Conservation (phyloP, 2,329 filamentous ascomycete species). For the Ceratocystis albifundus region DNA sequence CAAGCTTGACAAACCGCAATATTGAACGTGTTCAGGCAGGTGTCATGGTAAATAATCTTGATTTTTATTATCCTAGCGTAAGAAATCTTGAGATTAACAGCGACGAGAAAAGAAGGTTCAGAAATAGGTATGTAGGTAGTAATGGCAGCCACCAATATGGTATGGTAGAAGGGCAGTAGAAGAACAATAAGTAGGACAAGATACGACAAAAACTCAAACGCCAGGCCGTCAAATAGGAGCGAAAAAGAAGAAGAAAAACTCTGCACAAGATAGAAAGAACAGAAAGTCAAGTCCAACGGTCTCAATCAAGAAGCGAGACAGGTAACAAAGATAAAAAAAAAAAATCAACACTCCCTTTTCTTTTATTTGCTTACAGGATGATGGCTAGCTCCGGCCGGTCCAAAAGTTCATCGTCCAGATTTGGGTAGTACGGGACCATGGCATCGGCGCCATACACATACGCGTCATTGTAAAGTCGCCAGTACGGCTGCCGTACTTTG, state of each 20-base stretch:
- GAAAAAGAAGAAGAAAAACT: background rate
- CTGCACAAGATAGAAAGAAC: background rate
- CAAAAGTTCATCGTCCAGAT: slow-evolving; percentile 67
- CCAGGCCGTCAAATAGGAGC: slow-evolving; percentile 8
- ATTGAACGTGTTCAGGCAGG: background rate
- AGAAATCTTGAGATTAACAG: background rate
- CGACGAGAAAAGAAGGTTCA: background rate
- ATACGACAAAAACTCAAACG: slow-evolving; percentile 10
- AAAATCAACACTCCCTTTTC: slow-evolving; percentile 20
- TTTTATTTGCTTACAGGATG: slow-evolving; percentile 49
- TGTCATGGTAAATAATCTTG: background rate
- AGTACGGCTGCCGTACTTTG: slow-evolving; percentile 90
- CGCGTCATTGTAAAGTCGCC: slow-evolving; percentile 92
- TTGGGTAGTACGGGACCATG: slow-evolving; percentile 93
- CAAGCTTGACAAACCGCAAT: background rate
- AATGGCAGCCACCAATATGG: background rate
- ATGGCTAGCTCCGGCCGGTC: slow-evolving; percentile 73
- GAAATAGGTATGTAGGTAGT: slow-evolving; percentile 10
- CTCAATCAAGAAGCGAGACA: background rate
- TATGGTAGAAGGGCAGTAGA: slow-evolving; percentile 4
- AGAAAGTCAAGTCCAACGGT: slow-evolving; percentile 1
- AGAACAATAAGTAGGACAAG: background rate
- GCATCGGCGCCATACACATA: slow-evolving; percentile 89
- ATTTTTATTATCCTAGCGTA: background rate
- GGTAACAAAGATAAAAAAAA: slow-evolving; percentile 5